A percentile compares a stretch with the other conserved stretches of the same genome.
Evolutionary conservation across 2,329 filamentous ascomycete species (phyloP).

Genomic region (Ascochyta viciae-villosae): DNA sequence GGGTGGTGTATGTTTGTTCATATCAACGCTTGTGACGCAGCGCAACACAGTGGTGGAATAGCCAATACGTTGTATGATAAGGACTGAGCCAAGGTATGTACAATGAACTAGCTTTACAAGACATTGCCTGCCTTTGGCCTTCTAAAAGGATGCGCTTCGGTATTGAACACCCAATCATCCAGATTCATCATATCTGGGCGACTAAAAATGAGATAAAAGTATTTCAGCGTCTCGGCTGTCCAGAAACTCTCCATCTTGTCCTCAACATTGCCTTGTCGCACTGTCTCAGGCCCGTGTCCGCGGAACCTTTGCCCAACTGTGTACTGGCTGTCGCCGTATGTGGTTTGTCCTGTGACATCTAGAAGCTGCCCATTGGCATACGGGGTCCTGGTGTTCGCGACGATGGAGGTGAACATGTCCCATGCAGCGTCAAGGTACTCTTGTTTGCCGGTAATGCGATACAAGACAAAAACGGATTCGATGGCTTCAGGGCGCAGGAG

Average conservation of each 20-base stretch:
- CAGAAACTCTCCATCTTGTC: conserved; percentile 56
- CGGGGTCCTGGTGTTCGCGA: conserved; percentile 48
- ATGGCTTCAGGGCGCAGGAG: conserved; percentile 64
- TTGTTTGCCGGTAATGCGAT: conserved; percentile 63
- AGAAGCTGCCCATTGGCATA: conserved; percentile 54
- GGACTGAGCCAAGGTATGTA: no score
- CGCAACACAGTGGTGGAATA: neutral
- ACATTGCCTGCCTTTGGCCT: conserved; percentile 24
- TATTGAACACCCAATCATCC: conserved; percentile 60
- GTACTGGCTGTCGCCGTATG: conserved; percentile 11
- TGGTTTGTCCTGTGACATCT: conserved; percentile 48
- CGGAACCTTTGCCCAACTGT: conserved; percentile 3
- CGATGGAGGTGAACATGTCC: conserved; percentile 57
- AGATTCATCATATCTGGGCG: conserved; percentile 53
- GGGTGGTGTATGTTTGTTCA: neutral
- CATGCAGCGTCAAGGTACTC: conserved; percentile 54
- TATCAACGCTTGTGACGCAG: neutral
- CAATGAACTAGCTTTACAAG: neutral
- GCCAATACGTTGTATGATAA: neutral
- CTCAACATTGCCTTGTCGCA: conserved; percentile 29
- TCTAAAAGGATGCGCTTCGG: conserved; percentile 58
- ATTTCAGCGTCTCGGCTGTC: conserved; percentile 60
- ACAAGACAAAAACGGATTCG: conserved; percentile 66
- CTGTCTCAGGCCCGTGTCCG: conserved; percentile 4
- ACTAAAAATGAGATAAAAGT: conserved; percentile 58